Conservation (phyloP, 1,284 basidiomycete genomes). For the Marasmius fiardii region DNA sequence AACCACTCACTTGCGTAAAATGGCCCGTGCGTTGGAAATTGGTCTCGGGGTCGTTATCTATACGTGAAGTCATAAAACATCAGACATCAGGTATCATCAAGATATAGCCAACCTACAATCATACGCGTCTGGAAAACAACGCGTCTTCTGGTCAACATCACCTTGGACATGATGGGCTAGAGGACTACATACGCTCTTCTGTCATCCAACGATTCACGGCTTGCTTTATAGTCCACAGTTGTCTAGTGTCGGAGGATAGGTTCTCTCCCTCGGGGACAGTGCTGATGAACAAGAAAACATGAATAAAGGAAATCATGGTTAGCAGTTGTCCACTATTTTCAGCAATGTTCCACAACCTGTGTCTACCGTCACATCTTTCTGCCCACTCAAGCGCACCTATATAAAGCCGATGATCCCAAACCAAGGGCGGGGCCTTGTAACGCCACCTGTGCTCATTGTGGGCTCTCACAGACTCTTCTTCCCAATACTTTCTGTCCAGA, state of each 20-base stretch:
- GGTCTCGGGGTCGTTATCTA: neutral
- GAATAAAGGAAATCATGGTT: neutral
- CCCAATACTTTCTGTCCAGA: no score
- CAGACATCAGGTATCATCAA: neutral
- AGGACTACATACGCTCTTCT: neutral
- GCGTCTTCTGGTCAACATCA: neutral
- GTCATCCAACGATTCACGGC: slow-evolving; percentile 1
- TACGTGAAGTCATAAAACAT: neutral
- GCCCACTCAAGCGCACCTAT: slow-evolving; percentile 13
- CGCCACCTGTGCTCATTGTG: no score
- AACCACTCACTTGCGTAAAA: neutral
- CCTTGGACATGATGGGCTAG: neutral
- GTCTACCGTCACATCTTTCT: slow-evolving; percentile 14
- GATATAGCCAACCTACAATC: neutral
- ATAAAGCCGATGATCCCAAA: slow-evolving; percentile 17
- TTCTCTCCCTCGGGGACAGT: neutral
- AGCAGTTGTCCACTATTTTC: neutral
- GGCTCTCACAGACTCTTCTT: no score
- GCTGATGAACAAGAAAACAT: neutral
- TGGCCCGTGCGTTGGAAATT: no score
- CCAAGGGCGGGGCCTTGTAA: slow-evolving; percentile 1
- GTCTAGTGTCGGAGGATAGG: neutral
- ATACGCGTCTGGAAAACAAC: neutral
- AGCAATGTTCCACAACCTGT: slow-evolving; percentile 13
- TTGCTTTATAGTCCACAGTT: neutral